phyloP scores from a whole-genome alignment of 2,329 filamentous ascomycete species.

The Stromatinia cepivora region DNA sequence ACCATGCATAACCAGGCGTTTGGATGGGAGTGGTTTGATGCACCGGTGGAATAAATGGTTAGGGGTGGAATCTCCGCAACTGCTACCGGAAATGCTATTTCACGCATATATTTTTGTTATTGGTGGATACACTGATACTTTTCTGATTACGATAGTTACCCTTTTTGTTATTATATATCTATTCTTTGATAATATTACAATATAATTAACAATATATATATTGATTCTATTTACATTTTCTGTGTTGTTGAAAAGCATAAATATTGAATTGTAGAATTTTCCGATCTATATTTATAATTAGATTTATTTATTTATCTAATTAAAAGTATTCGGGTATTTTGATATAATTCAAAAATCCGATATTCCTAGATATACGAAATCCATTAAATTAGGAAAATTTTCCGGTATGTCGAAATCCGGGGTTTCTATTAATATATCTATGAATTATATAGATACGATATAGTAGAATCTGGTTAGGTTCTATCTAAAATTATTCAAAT shows the following conservation, averaged over 20 bases:
- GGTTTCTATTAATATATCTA: no score
- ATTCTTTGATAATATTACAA: background rate
- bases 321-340: no score
- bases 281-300: background rate
- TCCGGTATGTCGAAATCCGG: no score
- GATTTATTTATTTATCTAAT: no score
- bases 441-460: no score
- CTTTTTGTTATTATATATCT: background rate
- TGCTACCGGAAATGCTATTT: background rate
- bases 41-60: background rate
- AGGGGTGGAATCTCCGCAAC: background rate
- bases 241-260: no score
- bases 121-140: background rate
- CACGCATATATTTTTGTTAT: background rate
- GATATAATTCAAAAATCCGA: no score
- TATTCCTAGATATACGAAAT: no score
- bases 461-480: no score
- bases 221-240: background rate
- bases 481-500: no score
- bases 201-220: background rate
- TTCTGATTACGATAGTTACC: background rate
- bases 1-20: background rate
- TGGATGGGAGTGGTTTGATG: background rate
- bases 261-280: no score
- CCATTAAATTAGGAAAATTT: no score